Conservation (phyloP, 2,329 filamentous ascomycete species). For the Fusarium sambucinum region DNA sequence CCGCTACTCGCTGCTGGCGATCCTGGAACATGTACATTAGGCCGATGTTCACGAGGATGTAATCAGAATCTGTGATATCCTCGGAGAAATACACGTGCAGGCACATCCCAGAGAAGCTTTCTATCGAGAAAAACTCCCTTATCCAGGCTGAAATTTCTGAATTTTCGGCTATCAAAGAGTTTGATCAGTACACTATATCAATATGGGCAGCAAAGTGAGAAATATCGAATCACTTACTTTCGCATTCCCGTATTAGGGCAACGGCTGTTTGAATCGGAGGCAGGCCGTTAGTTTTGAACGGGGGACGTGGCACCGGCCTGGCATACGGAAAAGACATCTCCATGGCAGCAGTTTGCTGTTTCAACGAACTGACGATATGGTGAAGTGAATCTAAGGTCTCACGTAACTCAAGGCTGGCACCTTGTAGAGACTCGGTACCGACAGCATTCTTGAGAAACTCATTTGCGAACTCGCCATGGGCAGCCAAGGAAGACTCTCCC, state of each 20-base stretch:
- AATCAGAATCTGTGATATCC: constrained; percentile 50
- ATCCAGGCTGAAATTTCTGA: constrained; percentile 47
- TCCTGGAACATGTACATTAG: constrained; percentile 51
- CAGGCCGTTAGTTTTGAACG: constrained; percentile 35
- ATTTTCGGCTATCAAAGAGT: constrained; percentile 26
- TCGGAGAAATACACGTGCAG: constrained; percentile 52
- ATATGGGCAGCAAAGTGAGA: background rate
- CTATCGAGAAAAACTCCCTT: constrained; percentile 48
- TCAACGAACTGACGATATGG: constrained; percentile 45
- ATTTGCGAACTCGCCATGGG: constrained; percentile 61
- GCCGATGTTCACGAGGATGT: constrained; percentile 52
- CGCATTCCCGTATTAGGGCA: constrained; percentile 36
- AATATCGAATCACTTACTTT: constrained; percentile 28
- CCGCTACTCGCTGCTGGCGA: constrained; percentile 18
- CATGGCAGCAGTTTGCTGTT: constrained; percentile 41
- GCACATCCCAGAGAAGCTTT: constrained; percentile 51
- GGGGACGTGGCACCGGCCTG: constrained; percentile 36
- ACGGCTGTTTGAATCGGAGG: constrained; percentile 45
- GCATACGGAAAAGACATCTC: constrained; percentile 46
- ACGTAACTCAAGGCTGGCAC: constrained; percentile 50
- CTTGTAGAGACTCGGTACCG: constrained; percentile 45
- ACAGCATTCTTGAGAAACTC: constrained; percentile 58
- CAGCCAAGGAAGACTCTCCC: constrained; percentile 60
- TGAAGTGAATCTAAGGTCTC: constrained; percentile 54
- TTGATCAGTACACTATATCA: constrained; percentile 4